Conservation (phyloP, 441 rosid species). For the Arabidopsis hybrid region DNA sequence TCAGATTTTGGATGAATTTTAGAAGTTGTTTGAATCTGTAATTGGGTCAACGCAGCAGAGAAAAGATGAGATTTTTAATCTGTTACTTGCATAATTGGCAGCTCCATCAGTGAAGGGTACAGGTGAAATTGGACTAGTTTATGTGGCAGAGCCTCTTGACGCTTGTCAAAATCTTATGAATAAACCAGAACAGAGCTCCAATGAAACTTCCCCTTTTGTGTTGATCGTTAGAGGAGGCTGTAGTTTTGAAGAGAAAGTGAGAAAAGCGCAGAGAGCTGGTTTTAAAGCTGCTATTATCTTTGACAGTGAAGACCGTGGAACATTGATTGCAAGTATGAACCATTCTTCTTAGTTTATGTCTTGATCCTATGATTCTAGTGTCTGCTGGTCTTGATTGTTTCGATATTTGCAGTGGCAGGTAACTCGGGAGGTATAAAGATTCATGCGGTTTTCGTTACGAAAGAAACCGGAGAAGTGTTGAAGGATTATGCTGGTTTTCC, state of each 20-base stretch:
- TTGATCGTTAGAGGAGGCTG: constrained; percentile 86
- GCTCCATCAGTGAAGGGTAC: constrained; percentile 66
- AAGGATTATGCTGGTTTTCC: constrained; percentile 56
- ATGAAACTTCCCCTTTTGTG: constrained; percentile 59
- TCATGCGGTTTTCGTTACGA: constrained; percentile 83
- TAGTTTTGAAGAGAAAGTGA: constrained; percentile 88
- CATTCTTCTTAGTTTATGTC: not conserved
- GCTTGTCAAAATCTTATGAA: constrained; percentile 71
- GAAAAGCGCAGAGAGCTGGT: constrained; percentile 82
- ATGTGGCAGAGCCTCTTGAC: constrained; percentile 75
- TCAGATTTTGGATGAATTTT: not conserved
- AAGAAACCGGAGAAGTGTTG: constrained; percentile 71
- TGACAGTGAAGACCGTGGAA: constrained; percentile 64
- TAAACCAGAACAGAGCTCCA: constrained; percentile 49
- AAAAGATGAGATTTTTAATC: not conserved
- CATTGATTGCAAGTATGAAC: constrained; percentile 74
- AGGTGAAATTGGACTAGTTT: constrained; percentile 72
- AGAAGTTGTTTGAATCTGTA: not conserved
- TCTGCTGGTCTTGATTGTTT: not conserved
- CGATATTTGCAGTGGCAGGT: constrained; percentile 82
- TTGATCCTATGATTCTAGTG: not conserved
- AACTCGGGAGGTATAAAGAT: constrained; percentile 79
- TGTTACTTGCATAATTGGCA: constrained; percentile 39
- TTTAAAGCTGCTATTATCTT: constrained; percentile 79
- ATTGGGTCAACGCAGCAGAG: not conserved